A percentile compares a stretch with the other conserved stretches of the same genome.
Evolutionary conservation across 163 green algal species (phyloP).

Genomic region (Chlorella variabilis): DNA sequence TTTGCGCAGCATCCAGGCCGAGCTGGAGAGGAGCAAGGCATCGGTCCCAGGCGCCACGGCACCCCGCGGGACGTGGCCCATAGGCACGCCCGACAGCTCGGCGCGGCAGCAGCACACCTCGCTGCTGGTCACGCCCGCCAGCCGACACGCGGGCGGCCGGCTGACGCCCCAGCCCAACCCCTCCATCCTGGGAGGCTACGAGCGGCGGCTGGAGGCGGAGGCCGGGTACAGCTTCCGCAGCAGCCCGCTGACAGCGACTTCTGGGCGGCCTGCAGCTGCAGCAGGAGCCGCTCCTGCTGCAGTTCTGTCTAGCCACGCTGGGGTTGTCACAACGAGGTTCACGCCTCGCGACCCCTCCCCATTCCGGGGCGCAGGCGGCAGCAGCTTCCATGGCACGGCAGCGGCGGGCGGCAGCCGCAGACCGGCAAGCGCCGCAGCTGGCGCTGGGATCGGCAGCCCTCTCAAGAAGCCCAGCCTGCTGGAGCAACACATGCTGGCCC

Average conservation of each 20-base stretch:
- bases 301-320: too few relatives aligned
- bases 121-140: slow-evolving; percentile 2
- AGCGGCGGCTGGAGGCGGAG: slow-evolving; percentile 6
- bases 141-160: background rate
- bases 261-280: background rate
- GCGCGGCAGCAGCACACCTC: background rate
- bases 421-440: background rate
- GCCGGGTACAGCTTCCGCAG: background rate
- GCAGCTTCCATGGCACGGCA: background rate
- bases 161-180: slow-evolving; percentile 3
- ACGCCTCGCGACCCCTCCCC: background rate
- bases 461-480: background rate
- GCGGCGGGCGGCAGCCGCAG: background rate
- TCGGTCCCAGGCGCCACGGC: background rate
- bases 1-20: background rate
- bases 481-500: background rate
- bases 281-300: too few relatives aligned
- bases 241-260: background rate
- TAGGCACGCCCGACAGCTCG: background rate
- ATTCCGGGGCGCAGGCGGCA: background rate
- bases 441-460: background rate
- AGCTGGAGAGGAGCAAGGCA: background rate
- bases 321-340: background rate
- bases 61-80: background rate
- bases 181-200: background rate